Conservation (phyloP, 1,139 yeast species). For the Pneumocystis jirovecii region DNA sequence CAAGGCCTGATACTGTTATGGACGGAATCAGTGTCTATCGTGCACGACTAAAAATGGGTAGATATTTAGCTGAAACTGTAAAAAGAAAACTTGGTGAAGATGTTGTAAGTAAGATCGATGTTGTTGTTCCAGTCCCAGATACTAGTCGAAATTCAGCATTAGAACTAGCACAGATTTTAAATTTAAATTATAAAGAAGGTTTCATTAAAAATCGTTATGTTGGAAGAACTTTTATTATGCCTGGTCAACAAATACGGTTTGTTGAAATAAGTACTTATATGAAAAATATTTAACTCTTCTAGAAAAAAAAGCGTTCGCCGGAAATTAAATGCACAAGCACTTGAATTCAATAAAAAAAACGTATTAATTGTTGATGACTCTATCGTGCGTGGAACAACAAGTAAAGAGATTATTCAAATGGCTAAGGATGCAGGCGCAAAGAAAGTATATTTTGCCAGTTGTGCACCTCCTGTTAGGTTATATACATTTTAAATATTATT, state of each 20-base stretch:
- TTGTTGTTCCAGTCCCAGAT: conserved; percentile 95
- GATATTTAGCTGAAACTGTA: conserved; percentile 65
- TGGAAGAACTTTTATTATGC: conserved; percentile 97
- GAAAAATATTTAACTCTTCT: conserved; percentile 27
- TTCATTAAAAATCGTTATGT: conserved; percentile 92
- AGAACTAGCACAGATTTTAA: conserved; percentile 72
- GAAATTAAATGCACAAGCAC: conserved; percentile 88
- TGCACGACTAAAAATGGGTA: conserved; percentile 89
- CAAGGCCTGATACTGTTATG: conserved; percentile 89
- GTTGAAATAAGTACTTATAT: background rate
- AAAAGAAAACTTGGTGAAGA: conserved; percentile 37
- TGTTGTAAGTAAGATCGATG: conserved; percentile 53
- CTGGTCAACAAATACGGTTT: conserved; percentile 50
- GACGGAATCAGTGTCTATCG: conserved; percentile 93
- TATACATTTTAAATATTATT: background rate
- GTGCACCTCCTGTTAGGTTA: conserved; percentile 76
- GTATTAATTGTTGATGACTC: conserved; percentile 95
- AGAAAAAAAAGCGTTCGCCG: conserved; percentile 88
- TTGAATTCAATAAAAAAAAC: conserved; percentile 71
- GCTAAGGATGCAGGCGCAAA: conserved; percentile 96
- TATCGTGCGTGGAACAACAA: conserved; percentile 93
- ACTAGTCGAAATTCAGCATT: conserved; percentile 90
- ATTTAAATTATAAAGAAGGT: conserved; percentile 86
- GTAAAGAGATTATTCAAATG: conserved; percentile 91
- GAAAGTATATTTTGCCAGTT: conserved; percentile 84